These are phyloP conservation scores for Phytophthora idaei DNA, from an alignment of 352 stramenopile species.

Conservation along the genomic window DNA sequence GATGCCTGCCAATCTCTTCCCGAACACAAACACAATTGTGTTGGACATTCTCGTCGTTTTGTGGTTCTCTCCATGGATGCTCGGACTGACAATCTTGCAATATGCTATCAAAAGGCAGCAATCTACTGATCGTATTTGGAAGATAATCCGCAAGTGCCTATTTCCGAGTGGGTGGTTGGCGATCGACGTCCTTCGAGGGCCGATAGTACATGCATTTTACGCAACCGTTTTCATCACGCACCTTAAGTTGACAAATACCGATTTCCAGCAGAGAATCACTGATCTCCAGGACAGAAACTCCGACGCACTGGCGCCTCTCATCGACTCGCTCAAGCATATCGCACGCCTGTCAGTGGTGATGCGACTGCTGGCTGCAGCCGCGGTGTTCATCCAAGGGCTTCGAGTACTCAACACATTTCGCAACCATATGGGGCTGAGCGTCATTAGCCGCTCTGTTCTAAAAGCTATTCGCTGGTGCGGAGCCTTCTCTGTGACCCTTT, in stretches of 20 bases:
- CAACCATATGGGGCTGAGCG: constrained; percentile 52
- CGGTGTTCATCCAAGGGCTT: constrained; percentile 40
- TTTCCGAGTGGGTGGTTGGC: neutral
- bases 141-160: neutral
- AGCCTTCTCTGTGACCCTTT: neutral
- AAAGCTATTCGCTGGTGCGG: neutral
- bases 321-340: constrained; percentile 29
- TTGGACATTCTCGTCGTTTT: too few relatives aligned
- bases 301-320: constrained; percentile 11
- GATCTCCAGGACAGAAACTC: constrained; percentile 24
- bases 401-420: constrained; percentile 52
- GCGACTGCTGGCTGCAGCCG: constrained; percentile 35
- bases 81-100: too few relatives aligned
- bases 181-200: neutral
- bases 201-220: neutral
- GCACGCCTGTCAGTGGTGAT: constrained; percentile 31
- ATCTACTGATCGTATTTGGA: neutral
- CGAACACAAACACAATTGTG: neutral
- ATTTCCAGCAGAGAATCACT: constrained; percentile 45
- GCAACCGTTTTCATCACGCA: constrained; percentile 37
- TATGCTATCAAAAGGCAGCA: neutral
- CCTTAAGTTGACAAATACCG: constrained; percentile 21
- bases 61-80: too few relatives aligned
- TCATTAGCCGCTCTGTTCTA: constrained; percentile 11
- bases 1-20: neutral